Conservation (phyloP, 2,329 filamentous ascomycete species). For the Exophiala bonariae region DNA sequence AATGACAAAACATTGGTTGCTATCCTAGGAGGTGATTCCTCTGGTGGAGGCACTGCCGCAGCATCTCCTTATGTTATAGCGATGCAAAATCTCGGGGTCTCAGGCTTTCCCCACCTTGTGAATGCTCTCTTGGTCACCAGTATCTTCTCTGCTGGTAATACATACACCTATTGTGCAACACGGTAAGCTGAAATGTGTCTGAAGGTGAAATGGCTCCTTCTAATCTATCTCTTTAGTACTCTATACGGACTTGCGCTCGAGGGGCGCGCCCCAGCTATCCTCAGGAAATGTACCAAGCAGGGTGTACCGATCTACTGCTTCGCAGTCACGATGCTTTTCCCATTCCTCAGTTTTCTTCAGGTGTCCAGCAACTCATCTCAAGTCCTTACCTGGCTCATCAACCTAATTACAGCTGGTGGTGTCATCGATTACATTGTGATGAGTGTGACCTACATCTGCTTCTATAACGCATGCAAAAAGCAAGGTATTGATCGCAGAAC, state of each 20-base stretch:
- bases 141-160: constrained; percentile 58
- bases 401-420: constrained; percentile 63
- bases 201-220: too few relatives aligned
- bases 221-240: constrained; percentile 26
- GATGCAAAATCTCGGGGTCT: constrained; percentile 56
- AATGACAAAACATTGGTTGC: constrained; percentile 55
- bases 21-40: constrained; percentile 44
- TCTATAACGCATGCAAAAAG: constrained; percentile 53
- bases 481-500: constrained; percentile 55
- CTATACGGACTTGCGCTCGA: constrained; percentile 70
- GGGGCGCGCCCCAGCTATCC: constrained; percentile 68
- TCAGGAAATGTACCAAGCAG: constrained; percentile 67
- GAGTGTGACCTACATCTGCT: constrained; percentile 54
- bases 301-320: constrained; percentile 71
- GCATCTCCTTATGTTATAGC: constrained; percentile 65
- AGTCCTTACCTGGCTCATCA: constrained; percentile 66
- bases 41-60: constrained; percentile 46
- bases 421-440: constrained; percentile 59
- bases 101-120: constrained; percentile 56
- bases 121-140: constrained; percentile 55
- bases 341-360: constrained; percentile 69
- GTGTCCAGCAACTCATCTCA: constrained; percentile 55
- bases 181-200: constrained; percentile 53
- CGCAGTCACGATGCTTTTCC: constrained; percentile 59
- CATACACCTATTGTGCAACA: constrained; percentile 48